Evolutionary conservation across 768 basidiomycete genomes (phyloP), one percentile per base, ranked within the genome.

Genomic region (Lenzites betulinus): DNA sequence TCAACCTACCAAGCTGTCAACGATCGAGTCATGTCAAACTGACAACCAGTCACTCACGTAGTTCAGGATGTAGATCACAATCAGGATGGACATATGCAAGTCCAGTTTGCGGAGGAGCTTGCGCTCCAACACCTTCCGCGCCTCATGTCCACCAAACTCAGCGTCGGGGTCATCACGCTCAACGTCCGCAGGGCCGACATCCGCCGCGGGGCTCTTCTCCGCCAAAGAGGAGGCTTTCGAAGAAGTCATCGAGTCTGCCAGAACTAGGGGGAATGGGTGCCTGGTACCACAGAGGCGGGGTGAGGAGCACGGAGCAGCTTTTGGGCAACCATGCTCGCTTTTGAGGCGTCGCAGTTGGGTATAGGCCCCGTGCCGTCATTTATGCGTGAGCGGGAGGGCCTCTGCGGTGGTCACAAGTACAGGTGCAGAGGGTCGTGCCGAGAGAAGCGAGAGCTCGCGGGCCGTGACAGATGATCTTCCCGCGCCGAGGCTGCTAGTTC

Each of bases 1-100:
- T 90, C 89, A 46, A 90, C 80, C 81, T 88, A 25, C 15, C 13
- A n/a, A n/a, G n/a, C n/a, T n/a, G n/a, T n/a, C n/a, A n/a, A n/a
- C n/a, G n/a, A n/a, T n/a, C n/a, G 43, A 1, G 26, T 13, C 16
- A 15, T 12, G 18, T 56, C 18, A 41, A 35, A 3, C 23, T 13
- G 28, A n/a, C 1, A 44, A 11, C 13, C 13, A 3, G 28, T 43
- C n/a, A 70, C 79, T 66, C 63, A 79, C 79, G 60, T 77, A 80
- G 69, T 81, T 81, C 56, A 81, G 66, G 59, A 80, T 77, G 62
- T 81, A 81, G 18, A 80, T 73, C 42, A 80, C 64, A 18, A 81
- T 70, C 25, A 81, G 66, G 64, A 81, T 80, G 26, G 75, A 73
- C 71, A 79, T 78, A 28, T 80, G 69, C 56, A 72, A n/a, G 64